phyloP scores from a whole-genome alignment of 164 flowering plant genomes.

The Liriodendron chinense region DNA sequence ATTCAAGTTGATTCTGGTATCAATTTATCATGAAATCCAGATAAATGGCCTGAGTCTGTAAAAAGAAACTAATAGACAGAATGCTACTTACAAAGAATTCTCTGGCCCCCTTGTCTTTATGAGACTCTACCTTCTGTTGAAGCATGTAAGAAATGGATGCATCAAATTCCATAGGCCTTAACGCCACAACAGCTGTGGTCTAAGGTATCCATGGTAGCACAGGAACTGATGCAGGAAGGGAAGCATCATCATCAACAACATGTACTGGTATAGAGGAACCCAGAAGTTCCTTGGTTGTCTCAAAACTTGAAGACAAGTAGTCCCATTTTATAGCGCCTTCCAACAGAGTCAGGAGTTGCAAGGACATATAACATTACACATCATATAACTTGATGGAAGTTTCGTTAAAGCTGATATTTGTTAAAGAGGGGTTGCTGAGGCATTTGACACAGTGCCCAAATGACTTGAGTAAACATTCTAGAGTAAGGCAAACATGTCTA shows the following conservation, averaged over 20 bases:
- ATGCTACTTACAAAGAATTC: conserved; percentile 49
- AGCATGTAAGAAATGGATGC: conserved; percentile 50
- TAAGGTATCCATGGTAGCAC: conserved; percentile 85
- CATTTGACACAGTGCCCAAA: too few relatives aligned
- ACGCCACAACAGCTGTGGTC: conserved; percentile 78
- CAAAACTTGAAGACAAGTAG: conserved; percentile 51
- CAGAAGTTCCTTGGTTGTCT: conserved; percentile 62
- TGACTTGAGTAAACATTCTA: too few relatives aligned
- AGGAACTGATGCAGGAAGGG: conserved; percentile 28
- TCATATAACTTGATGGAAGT: too few relatives aligned
- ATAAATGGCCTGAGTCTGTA: too few relatives aligned
- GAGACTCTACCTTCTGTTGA: conserved; percentile 50
- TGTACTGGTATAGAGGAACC: conserved; percentile 21
- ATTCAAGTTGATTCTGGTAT: too few relatives aligned
- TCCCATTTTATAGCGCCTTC: conserved; percentile 61
- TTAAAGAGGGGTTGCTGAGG: too few relatives aligned
- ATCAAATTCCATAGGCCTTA: conserved; percentile 82
- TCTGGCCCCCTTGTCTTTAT: conserved; percentile 35
- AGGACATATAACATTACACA: not conserved
- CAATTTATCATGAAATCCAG: too few relatives aligned
- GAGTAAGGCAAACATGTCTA: too few relatives aligned
- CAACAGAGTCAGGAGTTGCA: conserved; percentile 56
- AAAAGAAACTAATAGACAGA: not conserved
- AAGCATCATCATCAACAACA: conserved; percentile 17
- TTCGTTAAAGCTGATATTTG: too few relatives aligned